Percentiles rank a stretch among this genome's conserved stretches.
These are phyloP conservation scores for Eucalyptus sp. DNA, from an alignment of 345 rosid genomes.

Conservation along the genomic window DNA sequence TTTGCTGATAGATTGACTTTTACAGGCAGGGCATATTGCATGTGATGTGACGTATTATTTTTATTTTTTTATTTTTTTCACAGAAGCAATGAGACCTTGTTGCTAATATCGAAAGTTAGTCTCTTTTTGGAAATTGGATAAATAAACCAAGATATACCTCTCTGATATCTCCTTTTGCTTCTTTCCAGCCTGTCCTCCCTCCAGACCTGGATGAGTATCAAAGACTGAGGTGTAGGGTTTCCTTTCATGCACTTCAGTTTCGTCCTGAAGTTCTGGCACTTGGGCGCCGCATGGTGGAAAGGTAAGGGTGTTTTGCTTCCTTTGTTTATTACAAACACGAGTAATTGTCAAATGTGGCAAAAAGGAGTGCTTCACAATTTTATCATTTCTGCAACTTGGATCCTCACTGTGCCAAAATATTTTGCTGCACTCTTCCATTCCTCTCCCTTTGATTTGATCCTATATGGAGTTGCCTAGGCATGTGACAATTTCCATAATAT, in stretches of 20 bases:
- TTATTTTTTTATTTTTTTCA: neutral
- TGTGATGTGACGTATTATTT: neutral
- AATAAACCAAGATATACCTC: neutral
- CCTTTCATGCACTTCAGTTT: slow-evolving; percentile 92
- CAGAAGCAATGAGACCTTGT: neutral
- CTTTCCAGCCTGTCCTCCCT: slow-evolving; percentile 72
- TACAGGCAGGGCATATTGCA: neutral
- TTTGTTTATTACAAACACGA: neutral
- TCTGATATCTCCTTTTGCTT: neutral
- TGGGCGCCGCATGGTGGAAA: slow-evolving; percentile 75
- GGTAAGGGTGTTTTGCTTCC: slow-evolving; percentile 25
- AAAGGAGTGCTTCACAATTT: neutral
- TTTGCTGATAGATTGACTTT: neutral
- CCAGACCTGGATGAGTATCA: slow-evolving; percentile 74
- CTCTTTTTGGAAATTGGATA: neutral
- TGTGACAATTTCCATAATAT: neutral
- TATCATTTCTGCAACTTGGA: neutral
- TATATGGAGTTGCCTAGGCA: neutral
- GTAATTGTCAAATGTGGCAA: neutral
- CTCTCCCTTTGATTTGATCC: neutral
- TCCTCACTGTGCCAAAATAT: neutral
- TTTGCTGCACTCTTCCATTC: neutral
- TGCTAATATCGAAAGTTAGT: neutral
- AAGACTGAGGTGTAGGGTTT: slow-evolving; percentile 95
- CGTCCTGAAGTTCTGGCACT: slow-evolving; percentile 73